Evolutionary conservation across 2,329 filamentous ascomycete genomes (phyloP).

Genomic region (Fusarium mangiferae): DNA sequence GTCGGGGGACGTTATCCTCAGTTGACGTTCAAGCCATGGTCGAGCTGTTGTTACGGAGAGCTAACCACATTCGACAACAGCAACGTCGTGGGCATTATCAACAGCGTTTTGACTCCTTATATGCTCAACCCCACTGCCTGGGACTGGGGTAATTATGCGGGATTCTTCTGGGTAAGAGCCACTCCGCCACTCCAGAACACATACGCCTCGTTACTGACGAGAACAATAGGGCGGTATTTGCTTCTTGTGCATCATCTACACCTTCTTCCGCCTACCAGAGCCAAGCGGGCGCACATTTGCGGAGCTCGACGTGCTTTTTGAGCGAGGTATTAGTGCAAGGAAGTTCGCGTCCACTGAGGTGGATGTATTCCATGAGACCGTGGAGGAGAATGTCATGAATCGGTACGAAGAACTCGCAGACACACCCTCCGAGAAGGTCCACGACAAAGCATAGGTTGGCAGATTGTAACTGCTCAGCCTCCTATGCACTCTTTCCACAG

Average conservation of each 20-base stretch:
- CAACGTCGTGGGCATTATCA: slow-evolving; percentile 85
- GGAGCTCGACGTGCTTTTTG: slow-evolving; percentile 87
- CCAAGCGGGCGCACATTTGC: slow-evolving; percentile 84
- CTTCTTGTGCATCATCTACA: slow-evolving; percentile 83
- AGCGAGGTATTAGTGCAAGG: slow-evolving; percentile 75
- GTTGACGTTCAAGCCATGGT: not conserved
- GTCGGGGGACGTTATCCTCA: not conserved
- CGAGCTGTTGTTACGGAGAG: not conserved
- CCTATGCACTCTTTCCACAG: not conserved
- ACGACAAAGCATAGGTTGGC: slow-evolving; percentile 27
- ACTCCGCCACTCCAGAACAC: not conserved
- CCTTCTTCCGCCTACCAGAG: slow-evolving; percentile 69
- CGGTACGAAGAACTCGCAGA: slow-evolving; percentile 56
- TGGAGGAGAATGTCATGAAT: slow-evolving; percentile 60
- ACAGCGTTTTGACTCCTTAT: slow-evolving; percentile 85
- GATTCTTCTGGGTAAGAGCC: slow-evolving; percentile 80
- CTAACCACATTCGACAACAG: slow-evolving; percentile 49
- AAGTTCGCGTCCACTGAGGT: slow-evolving; percentile 73
- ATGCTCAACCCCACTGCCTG: slow-evolving; percentile 91
- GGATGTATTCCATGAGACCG: slow-evolving; percentile 64
- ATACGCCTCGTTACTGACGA: slow-evolving; percentile 15
- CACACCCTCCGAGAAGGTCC: slow-evolving; percentile 24
- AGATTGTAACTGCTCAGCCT: slow-evolving; percentile 1
- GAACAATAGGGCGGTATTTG: slow-evolving; percentile 72
- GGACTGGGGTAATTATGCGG: slow-evolving; percentile 88